These are phyloP conservation scores for Galium porrigens DNA, from an alignment of 305 asterid species.

Conservation along the genomic window DNA sequence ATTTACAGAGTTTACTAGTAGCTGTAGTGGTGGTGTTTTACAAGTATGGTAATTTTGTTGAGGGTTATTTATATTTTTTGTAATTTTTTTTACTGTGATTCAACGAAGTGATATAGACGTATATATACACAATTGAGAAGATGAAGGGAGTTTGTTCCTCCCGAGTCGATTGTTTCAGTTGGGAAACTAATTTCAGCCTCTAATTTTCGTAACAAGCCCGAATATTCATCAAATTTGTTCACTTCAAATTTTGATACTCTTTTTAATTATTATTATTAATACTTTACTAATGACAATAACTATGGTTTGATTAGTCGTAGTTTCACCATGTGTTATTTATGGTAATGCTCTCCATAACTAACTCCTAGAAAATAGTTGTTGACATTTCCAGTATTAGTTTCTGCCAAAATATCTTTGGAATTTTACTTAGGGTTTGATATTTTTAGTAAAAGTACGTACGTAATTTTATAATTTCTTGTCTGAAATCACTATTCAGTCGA, in stretches of 20 bases:
- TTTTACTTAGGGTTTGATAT: no score
- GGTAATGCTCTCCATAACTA: no score
- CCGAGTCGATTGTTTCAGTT: background rate
- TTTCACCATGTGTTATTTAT: no score
- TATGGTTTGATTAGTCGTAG: no score
- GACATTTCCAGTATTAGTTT: no score
- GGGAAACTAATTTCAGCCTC: slow-evolving; percentile 3
- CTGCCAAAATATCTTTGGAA: no score
- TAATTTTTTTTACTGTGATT: background rate
- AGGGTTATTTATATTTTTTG: background rate
- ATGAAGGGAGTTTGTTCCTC: background rate
- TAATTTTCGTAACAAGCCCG: slow-evolving; percentile 4
- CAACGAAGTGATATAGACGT: background rate
- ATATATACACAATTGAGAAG: background rate
- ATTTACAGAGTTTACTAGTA: background rate
- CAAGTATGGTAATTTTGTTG: background rate
- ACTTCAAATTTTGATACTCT: background rate
- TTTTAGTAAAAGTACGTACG: no score
- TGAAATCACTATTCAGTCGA: no score
- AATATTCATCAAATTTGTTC: slow-evolving; percentile 1
- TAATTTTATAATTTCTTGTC: no score
- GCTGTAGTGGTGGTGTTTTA: background rate
- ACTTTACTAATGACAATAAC: no score
- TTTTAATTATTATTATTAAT: background rate
- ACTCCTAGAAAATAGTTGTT: no score